A percentile compares a stretch with the other conserved stretches of the same genome.
These are phyloP conservation scores for Xylaria palmicola DNA, from an alignment of 495 filamentous ascomycete species.

Conservation along the genomic window DNA sequence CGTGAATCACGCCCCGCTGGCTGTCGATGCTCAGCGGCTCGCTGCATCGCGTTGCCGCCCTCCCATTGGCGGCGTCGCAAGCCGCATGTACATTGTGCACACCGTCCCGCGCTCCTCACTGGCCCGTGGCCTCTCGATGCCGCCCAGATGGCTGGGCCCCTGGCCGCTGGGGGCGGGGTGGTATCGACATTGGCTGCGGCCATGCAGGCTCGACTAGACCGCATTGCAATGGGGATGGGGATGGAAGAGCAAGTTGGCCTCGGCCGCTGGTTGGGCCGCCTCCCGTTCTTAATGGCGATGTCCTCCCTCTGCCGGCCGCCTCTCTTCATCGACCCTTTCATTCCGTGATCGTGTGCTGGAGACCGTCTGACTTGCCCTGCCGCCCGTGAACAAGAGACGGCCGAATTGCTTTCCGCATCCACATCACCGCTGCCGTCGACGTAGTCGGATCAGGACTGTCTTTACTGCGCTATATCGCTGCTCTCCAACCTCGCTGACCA, in stretches of 20 bases:
- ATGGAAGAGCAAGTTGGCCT: neutral
- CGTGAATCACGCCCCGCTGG: slow-evolving; percentile 23
- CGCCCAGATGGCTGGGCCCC: slow-evolving; percentile 27
- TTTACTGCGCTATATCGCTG: neutral
- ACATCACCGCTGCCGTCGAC: neutral
- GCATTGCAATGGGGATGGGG: neutral
- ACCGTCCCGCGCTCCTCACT: slow-evolving; percentile 28
- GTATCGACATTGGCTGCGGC: slow-evolving; percentile 20
- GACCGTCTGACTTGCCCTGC: neutral
- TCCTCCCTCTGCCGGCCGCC: slow-evolving; percentile 7
- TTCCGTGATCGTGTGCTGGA: neutral
- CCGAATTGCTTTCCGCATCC: neutral
- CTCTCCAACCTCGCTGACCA: neutral
- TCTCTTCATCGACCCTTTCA: slow-evolving; percentile 5
- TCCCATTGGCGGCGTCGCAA: slow-evolving; percentile 23
- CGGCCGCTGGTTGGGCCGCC: slow-evolving; percentile 9
- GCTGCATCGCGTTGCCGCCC: slow-evolving; percentile 13
- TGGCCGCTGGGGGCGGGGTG: slow-evolving; percentile 23
- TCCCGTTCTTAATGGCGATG: slow-evolving; percentile 13
- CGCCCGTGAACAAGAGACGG: neutral
- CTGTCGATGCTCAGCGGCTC: slow-evolving; percentile 24
- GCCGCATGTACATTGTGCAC: slow-evolving; percentile 31
- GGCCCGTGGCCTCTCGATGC: slow-evolving; percentile 26
- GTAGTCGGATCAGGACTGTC: neutral
- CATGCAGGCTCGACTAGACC: slow-evolving; percentile 9